A percentile compares a stretch with the other conserved stretches of the same genome.
Evolutionary conservation across 2,329 filamentous ascomycete genomes (phyloP).

Genomic region (Cordyceps cateniannulata): DNA sequence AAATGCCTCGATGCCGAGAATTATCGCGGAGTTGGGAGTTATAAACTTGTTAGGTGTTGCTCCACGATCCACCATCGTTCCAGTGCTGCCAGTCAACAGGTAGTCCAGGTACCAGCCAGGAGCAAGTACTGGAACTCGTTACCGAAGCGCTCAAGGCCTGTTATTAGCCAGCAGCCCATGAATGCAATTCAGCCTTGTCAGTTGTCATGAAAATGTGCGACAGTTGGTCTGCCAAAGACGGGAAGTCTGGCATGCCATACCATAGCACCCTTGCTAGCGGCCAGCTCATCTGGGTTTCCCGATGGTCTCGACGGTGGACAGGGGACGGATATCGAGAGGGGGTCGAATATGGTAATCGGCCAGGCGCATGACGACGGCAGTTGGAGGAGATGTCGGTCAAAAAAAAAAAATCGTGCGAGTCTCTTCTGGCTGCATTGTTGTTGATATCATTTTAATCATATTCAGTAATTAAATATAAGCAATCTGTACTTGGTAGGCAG

Average conservation of each 20-base stretch:
- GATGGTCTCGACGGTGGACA: not conserved
- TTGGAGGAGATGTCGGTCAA: not conserved
- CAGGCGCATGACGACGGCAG: not conserved
- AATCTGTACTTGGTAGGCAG: not conserved
- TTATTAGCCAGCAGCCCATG: no score
- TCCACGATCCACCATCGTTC: no score
- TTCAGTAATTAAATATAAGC: not conserved
- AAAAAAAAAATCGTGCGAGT: not conserved
- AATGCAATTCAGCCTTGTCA: not conserved
- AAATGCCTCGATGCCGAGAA: not conserved
- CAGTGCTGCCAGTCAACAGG: no score
- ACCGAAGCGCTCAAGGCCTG: no score
- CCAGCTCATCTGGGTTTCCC: not conserved
- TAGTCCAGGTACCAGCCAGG: no score
- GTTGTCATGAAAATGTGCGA: not conserved
- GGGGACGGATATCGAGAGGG: conserved; percentile 3
- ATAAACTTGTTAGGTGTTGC: no score
- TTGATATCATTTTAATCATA: not conserved
- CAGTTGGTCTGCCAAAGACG: not conserved
- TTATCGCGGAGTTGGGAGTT: not conserved
- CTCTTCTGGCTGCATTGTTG: not conserved
- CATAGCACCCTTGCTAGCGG: not conserved
- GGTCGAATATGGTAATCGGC: not conserved
- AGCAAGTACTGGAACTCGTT: no score
- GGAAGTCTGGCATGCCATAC: not conserved